A percentile compares a stretch with the other conserved stretches of the same genome.
Conservation (phyloP, 345 rosid species). For the Acer yangbiense region DNA sequence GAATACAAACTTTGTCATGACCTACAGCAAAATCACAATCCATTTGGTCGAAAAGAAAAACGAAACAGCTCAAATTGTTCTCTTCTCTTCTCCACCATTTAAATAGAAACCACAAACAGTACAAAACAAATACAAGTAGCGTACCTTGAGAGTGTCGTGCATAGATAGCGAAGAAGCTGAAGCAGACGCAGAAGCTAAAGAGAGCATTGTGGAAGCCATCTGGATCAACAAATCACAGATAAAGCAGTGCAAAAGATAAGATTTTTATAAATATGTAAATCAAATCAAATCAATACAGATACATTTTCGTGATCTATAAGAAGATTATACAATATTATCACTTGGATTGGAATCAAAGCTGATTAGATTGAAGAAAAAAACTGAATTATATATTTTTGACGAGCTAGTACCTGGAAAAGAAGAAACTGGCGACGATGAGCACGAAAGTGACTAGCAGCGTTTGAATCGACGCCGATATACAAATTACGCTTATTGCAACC, state of each 20-base stretch:
- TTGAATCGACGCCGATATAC: neutral
- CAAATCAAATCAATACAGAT: neutral
- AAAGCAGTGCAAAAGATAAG: neutral
- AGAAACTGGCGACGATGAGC: slow-evolving; percentile 8
- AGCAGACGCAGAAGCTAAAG: slow-evolving; percentile 54
- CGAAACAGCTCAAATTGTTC: neutral
- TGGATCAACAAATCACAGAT: slow-evolving; percentile 15
- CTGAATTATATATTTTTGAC: neutral
- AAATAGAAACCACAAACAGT: slow-evolving; percentile 17
- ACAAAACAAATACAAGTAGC: neutral
- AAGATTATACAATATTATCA: neutral
- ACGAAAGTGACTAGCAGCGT: neutral
- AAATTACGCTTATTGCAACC: neutral
- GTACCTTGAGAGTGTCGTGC: slow-evolving; percentile 61
- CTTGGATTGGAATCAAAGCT: neutral
- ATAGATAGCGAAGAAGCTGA: slow-evolving; percentile 52
- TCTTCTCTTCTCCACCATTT: neutral
- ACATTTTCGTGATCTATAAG: neutral
- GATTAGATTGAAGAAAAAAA: neutral
- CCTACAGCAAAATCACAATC: neutral
- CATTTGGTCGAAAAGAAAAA: slow-evolving; percentile 1
- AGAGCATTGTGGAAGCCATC: slow-evolving; percentile 72
- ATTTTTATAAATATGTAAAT: neutral
- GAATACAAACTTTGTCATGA: neutral
- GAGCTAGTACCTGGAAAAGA: neutral